Conservation (phyloP, 1,139 yeast genomes). For the Ashbya aceris region DNA sequence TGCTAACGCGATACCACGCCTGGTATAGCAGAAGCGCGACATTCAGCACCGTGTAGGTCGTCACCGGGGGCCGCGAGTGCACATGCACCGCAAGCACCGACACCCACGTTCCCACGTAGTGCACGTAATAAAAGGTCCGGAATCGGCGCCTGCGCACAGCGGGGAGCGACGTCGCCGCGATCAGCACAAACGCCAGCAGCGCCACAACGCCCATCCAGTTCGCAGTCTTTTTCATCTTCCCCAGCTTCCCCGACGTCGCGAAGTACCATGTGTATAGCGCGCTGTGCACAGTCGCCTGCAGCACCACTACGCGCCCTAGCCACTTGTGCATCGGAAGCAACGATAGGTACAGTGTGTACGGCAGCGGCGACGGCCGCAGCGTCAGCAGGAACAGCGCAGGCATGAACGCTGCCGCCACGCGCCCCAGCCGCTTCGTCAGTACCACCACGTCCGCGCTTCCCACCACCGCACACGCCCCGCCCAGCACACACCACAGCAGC, state of each 20-base stretch:
- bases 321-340: conserved; percentile 64
- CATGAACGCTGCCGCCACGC: conserved; percentile 55
- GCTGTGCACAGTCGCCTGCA: conserved; percentile 47
- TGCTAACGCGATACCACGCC: conserved; percentile 30
- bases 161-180: conserved; percentile 48
- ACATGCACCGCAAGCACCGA: conserved; percentile 47
- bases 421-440: conserved; percentile 32
- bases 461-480: conserved; percentile 12
- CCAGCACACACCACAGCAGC: conserved; percentile 18
- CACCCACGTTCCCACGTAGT: conserved; percentile 60
- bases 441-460: conserved; percentile 19
- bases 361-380: conserved; percentile 51
- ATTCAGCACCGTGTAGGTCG: conserved; percentile 41
- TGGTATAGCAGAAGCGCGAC: conserved; percentile 40
- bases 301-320: conserved; percentile 58
- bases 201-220: conserved; percentile 60
- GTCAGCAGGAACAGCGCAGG: conserved; percentile 58
- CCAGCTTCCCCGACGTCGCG: conserved; percentile 37
- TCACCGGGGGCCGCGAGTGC: conserved; percentile 75
- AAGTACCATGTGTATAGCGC: conserved; percentile 36
- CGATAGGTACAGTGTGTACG: conserved; percentile 47
- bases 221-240: conserved; percentile 36
- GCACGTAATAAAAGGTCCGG: conserved; percentile 53
- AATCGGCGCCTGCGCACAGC: conserved; percentile 48
- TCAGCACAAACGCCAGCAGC: conserved; percentile 34